phyloP scores from a whole-genome alignment of 352 stramenopile species.

The Globisporangium lucens region DNA sequence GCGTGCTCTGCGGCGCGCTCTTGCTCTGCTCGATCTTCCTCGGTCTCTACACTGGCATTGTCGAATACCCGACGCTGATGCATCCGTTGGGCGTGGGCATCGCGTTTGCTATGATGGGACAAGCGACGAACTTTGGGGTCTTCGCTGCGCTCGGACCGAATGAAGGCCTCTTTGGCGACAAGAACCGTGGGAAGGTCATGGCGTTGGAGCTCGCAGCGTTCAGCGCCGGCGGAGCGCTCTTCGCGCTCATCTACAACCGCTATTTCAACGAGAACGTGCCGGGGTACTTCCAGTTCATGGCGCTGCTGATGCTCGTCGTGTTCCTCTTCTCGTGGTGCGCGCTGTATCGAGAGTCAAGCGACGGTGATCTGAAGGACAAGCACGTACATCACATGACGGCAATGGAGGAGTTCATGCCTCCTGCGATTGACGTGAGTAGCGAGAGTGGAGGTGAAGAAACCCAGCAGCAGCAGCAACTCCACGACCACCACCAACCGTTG shows the following conservation, averaged over 20 bases:
- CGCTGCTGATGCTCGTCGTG: conserved; percentile 40
- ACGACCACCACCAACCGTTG: background rate
- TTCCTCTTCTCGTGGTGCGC: conserved; percentile 54
- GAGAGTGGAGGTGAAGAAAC: conserved; percentile 13
- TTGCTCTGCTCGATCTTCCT: conserved; percentile 46
- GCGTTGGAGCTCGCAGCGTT: conserved; percentile 61
- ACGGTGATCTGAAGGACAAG: conserved; percentile 8
- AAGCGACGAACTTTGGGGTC: conserved; percentile 66
- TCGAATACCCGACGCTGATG: conserved; percentile 29
- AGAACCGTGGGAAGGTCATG: conserved; percentile 72
- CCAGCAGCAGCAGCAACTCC: background rate
- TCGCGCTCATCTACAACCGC: conserved; percentile 60
- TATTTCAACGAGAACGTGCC: conserved; percentile 54
- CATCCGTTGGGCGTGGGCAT: conserved; percentile 47
- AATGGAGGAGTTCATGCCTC: conserved; percentile 47
- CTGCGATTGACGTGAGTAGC: conserved; percentile 1
- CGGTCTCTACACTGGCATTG: conserved; percentile 34
- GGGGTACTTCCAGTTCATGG: conserved; percentile 72
- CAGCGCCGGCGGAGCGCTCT: conserved; percentile 64
- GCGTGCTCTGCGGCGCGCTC: conserved; percentile 41
- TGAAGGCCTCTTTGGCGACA: conserved; percentile 64
- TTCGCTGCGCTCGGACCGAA: conserved; percentile 72
- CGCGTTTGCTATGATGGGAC: conserved; percentile 54
- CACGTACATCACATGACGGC: conserved; percentile 21
- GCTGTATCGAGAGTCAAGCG: conserved; percentile 32